A percentile compares a stretch with the other conserved stretches of the same genome.
phyloP scores from a whole-genome alignment of 129 eudicot species.

The Calendula officinalis region DNA sequence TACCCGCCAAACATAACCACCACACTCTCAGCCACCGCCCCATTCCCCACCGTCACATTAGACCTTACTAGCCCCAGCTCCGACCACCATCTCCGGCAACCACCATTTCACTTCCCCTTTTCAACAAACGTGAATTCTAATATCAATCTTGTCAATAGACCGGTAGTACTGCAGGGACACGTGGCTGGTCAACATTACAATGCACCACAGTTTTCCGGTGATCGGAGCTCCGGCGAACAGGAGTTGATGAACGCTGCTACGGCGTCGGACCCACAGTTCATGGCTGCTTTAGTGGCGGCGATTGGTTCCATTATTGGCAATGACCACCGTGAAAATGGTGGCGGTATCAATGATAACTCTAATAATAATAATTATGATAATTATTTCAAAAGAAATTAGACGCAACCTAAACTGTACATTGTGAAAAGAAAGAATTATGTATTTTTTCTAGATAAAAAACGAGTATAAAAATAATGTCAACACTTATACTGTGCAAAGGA shows the following conservation, averaged over 20 bases:
- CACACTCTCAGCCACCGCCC: slow-evolving; percentile 53
- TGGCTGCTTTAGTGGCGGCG: slow-evolving; percentile 55
- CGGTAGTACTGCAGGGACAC: slow-evolving; percentile 13
- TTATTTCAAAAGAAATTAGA: neutral
- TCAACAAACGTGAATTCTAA: slow-evolving; percentile 18
- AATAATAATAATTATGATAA: slow-evolving; percentile 22
- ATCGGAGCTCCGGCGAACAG: slow-evolving; percentile 10
- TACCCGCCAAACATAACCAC: slow-evolving; percentile 44
- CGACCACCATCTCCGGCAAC: slow-evolving; percentile 24
- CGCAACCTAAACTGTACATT: slow-evolving; percentile 6
- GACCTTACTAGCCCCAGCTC: slow-evolving; percentile 48
- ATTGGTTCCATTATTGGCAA: slow-evolving; percentile 43
- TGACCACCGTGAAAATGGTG: slow-evolving; percentile 2
- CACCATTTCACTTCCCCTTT: slow-evolving; percentile 34
- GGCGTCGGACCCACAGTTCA: slow-evolving; percentile 49
- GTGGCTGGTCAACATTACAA: slow-evolving; percentile 18
- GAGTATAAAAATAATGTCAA: neutral
- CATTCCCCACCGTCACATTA: slow-evolving; percentile 61
- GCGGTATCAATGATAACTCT: neutral
- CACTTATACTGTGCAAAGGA: no score
- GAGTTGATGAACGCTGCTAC: slow-evolving; percentile 48
- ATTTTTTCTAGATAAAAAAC: neutral
- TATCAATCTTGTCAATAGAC: slow-evolving; percentile 1
- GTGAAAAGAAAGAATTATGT: neutral
- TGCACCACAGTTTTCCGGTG: slow-evolving; percentile 12